Conservation (phyloP, 345 rosid genomes). For the Eucalyptus albens region DNA sequence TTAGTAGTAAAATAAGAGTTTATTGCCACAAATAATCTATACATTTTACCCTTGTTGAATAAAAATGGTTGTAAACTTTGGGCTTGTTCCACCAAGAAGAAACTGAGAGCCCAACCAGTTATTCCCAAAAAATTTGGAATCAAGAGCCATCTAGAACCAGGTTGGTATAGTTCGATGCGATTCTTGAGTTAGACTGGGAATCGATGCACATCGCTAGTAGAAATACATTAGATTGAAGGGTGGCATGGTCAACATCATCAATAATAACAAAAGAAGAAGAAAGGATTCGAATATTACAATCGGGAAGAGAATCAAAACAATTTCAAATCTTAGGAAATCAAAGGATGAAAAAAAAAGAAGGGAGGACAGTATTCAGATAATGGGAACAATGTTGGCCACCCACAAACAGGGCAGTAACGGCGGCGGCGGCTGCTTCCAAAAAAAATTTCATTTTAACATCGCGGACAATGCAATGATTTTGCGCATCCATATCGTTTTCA, state of each 20-base stretch:
- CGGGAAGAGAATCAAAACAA: neutral
- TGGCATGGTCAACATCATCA: neutral
- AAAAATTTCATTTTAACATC: neutral
- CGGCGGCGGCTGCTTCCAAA: neutral
- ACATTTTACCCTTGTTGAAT: neutral
- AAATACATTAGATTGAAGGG: neutral
- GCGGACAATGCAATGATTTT: neutral
- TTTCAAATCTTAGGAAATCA: neutral
- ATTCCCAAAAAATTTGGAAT: neutral
- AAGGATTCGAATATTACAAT: neutral
- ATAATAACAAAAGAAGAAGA: neutral
- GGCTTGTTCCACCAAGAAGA: rapidly evolving
- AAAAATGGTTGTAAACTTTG: neutral
- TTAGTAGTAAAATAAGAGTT: neutral
- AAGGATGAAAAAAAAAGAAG: neutral
- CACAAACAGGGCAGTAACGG: neutral
- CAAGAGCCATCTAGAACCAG: neutral
- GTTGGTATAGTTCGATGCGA: rapidly evolving
- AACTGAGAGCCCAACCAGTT: rapidly evolving
- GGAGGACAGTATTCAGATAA: neutral
- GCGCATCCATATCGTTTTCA: neutral
- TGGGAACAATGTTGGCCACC: neutral
- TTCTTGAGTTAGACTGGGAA: rapidly evolving
- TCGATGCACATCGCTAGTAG: rapidly evolving
- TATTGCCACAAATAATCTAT: neutral